A percentile compares a stretch with the other conserved stretches of the same genome.
Evolutionary conservation across 768 basidiomycete genomes (phyloP).

Genomic region (Pleurotus pulmonarius): DNA sequence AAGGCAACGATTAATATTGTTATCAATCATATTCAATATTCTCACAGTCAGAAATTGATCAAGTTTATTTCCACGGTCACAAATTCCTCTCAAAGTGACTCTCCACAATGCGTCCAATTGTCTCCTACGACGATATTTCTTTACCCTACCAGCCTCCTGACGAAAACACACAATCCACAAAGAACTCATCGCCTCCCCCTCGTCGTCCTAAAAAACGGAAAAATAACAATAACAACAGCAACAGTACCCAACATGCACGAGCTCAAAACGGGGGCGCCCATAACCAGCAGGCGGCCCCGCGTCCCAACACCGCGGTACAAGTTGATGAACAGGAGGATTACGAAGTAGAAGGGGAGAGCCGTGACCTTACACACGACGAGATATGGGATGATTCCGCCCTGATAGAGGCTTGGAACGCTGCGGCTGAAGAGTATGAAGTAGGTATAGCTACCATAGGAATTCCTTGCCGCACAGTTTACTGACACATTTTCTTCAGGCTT

Average conservation of each 20-base stretch:
- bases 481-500: constrained; percentile 34
- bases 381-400: constrained; percentile 87
- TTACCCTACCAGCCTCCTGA: constrained; percentile 29
- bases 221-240: constrained; percentile 31
- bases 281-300: constrained; percentile 20
- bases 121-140: constrained; percentile 67
- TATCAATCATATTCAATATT: too few species aligned
- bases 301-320: constrained; percentile 19
- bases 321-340: constrained; percentile 22
- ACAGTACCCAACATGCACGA: constrained; percentile 19
- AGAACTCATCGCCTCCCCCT: constrained; percentile 11
- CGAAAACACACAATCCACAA: constrained; percentile 14
- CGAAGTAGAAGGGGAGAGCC: constrained; percentile 50
- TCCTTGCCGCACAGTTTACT: background rate
- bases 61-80: too few species aligned
- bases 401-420: constrained; percentile 82
- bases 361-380: constrained; percentile 66
- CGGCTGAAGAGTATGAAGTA: constrained; percentile 76
- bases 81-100: too few species aligned
- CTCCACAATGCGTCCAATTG: constrained; percentile 28
- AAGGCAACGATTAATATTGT: too few species aligned
- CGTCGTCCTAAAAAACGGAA: constrained; percentile 58
- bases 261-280: constrained; percentile 29
- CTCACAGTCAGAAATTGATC: too few species aligned
- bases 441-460: constrained; percentile 9